phyloP scores from a whole-genome alignment of 2,329 filamentous ascomycete species.

The Aureobasidium sp. region DNA sequence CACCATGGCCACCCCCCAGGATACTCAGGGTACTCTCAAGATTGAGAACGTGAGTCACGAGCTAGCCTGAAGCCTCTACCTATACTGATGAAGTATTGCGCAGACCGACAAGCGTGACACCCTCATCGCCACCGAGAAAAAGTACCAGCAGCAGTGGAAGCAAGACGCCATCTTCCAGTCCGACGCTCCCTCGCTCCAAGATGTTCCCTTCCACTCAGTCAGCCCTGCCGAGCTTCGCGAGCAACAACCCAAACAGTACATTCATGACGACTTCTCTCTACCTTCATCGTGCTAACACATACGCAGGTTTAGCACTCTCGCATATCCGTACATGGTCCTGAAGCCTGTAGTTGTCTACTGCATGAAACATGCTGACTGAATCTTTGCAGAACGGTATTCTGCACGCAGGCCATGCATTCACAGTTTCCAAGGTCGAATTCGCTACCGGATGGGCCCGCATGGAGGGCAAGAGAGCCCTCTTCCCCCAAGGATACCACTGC shows the following conservation, averaged over 20 bases:
- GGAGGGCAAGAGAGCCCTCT: slow-evolving; percentile 79
- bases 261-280: too few species aligned
- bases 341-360: neutral
- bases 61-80: neutral
- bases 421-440: slow-evolving; percentile 88
- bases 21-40: slow-evolving; percentile 55
- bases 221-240: slow-evolving; percentile 66
- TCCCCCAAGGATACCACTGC: slow-evolving; percentile 90
- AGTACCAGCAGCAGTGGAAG: slow-evolving; percentile 82
- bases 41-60: slow-evolving; percentile 48
- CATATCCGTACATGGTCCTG: slow-evolving; percentile 61
- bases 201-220: slow-evolving; percentile 68
- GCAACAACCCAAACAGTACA: slow-evolving; percentile 66
- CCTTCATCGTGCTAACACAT: too few species aligned
- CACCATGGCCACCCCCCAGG: slow-evolving; percentile 44
- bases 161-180: slow-evolving; percentile 71
- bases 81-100: slow-evolving; percentile 16
- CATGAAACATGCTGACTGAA: neutral
- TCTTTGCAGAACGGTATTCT: slow-evolving; percentile 54
- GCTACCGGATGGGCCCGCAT: slow-evolving; percentile 77
- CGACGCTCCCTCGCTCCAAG: slow-evolving; percentile 70
- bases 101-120: slow-evolving; percentile 82
- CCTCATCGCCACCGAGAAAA: slow-evolving; percentile 76
- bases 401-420: slow-evolving; percentile 89
- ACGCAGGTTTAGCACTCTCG: slow-evolving; percentile 41